Evolutionary conservation across 495 filamentous ascomycete genomes (phyloP).

Genomic region (Aspergillus sparsus): DNA sequence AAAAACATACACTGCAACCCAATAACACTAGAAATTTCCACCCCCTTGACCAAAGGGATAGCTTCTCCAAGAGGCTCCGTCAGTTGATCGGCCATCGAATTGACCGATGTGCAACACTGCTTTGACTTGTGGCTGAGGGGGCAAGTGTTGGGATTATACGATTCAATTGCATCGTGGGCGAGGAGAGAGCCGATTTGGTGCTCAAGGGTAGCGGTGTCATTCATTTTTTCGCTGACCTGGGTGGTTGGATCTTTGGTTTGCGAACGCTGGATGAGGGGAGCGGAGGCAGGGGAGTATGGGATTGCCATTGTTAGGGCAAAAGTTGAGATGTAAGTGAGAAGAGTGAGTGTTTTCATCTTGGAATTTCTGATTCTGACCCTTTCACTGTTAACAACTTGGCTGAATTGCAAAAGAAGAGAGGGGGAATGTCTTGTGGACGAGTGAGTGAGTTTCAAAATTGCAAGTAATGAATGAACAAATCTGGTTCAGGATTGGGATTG

Average conservation of each 20-base stretch:
- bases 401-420: no score
- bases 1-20: conserved; percentile 37
- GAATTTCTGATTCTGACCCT: conserved; percentile 4
- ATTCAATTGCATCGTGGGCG: conserved; percentile 6
- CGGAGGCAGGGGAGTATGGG: background rate
- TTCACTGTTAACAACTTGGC: background rate
- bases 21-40: conserved; percentile 29
- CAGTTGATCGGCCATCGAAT: conserved; percentile 23
- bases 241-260: conserved; percentile 2
- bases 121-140: conserved; percentile 21
- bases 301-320: conserved; percentile 20
- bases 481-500: background rate
- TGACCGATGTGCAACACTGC: conserved; percentile 36
- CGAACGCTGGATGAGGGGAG: background rate
- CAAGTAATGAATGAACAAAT: background rate
- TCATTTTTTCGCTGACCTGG: conserved; percentile 6
- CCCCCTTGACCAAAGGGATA: conserved; percentile 27
- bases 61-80: conserved; percentile 26
- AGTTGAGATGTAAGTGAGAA: conserved; percentile 12
- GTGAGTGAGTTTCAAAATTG: background rate
- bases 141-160: conserved; percentile 4
- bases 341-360: conserved; percentile 19
- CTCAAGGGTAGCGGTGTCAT: conserved; percentile 14
- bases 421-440: no score
- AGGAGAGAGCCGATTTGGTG: conserved; percentile 3